Base-by-base conservation (phyloP, 192 early-diverging fungal species). In the Backusella sp. region DNA sequence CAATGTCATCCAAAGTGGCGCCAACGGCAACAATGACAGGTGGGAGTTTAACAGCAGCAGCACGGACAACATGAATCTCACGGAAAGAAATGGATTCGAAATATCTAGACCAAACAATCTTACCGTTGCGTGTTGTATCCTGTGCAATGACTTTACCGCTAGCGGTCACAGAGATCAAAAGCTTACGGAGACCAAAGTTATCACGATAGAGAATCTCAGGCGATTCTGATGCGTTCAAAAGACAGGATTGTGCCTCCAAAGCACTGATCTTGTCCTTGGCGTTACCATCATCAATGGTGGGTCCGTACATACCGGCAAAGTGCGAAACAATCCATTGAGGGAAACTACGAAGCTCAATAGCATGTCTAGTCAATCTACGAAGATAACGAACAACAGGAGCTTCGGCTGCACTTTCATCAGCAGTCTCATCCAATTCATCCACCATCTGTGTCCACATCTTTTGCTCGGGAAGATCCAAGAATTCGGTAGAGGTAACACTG, bases 81-180 rank as follows among this genome's bases (percentile, higher is more conserved):
- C 86, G 59, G 9, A 91, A 65, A 7, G 88, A 80, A n/a, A 82
- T 79, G 75, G 82, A 79, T 53, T 72, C 79, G 82, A 75, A 82
- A 73, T 79, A 82, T 56, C 81, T 84, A 41, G 90, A 88, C 98
- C 98, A 99, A 8, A 94, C 84, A 68, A 91, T 88, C 30, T 87
- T 77, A 3, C 96, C 96, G 53, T 88, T 84, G 62, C 81, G 89
- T 67, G 83, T 87, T 44, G 96, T 94, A 76, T 96, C 92, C 23
- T 97, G 83, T 6, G 94, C 96, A 35, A 94, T 83, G 14, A 99
- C 66, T 68, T 95, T 94, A 74, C 96, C 96, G 3, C 88, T 94
- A 3, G 82, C 68, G 19, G 96, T 89, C 8, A 87, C 90, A 78
- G 96, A 92, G 14, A 99, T 80, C 23, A 94, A 81, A n/a, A 98